These are phyloP conservation scores for Volvariella surrecta DNA, from an alignment of 1,284 basidiomycete species.

Conservation along the genomic window DNA sequence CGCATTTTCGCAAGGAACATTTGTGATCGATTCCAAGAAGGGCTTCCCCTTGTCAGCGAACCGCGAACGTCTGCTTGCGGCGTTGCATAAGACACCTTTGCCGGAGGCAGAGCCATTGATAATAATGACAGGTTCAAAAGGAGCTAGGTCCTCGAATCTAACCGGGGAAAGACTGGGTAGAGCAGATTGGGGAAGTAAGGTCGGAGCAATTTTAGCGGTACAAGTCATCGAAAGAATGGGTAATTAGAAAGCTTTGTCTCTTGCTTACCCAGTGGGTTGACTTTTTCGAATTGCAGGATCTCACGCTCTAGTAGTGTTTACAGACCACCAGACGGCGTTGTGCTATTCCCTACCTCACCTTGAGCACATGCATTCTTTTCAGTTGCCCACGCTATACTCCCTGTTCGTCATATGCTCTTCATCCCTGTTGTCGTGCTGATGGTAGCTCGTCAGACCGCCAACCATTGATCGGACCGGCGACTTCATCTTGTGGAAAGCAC, in stretches of 20 bases:
- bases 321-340: constrained; percentile 42
- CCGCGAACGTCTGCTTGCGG: constrained; percentile 30
- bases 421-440: constrained; percentile 1
- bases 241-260: constrained; percentile 15
- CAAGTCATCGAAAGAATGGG: constrained; percentile 49
- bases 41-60: constrained; percentile 42
- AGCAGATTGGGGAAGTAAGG: constrained; percentile 47
- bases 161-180: constrained; percentile 52
- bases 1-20: constrained; percentile 42
- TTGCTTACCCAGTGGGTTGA: not conserved
- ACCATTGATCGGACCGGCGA: constrained; percentile 51
- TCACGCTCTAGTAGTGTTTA: constrained; percentile 56
- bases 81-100: constrained; percentile 15
- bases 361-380: constrained; percentile 43
- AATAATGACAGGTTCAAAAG: constrained; percentile 48
- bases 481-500: constrained; percentile 36
- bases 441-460: constrained; percentile 26
- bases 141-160: constrained; percentile 45
- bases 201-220: constrained; percentile 36
- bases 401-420: constrained; percentile 33
- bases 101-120: constrained; percentile 32
- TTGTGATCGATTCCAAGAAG: constrained; percentile 54
- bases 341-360: constrained; percentile 67
- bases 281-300: constrained; percentile 31
- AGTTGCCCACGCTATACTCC: constrained; percentile 30